Conservation (phyloP, 495 filamentous ascomycete species). For the Amphirosellinia nigrospora region DNA sequence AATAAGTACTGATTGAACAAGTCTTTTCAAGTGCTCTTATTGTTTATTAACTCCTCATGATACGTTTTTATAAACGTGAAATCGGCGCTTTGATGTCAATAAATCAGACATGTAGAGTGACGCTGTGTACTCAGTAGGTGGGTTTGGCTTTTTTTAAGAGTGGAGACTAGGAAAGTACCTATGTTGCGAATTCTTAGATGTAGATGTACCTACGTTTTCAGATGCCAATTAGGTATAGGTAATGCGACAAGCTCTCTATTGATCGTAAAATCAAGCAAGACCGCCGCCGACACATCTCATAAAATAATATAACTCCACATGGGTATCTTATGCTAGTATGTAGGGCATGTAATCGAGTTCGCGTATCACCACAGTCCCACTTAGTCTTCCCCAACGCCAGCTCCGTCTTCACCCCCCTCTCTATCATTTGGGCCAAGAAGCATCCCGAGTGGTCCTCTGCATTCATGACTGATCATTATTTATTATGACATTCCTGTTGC, state of each 20-base stretch:
- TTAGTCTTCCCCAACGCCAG: not conserved
- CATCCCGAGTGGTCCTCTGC: not conserved
- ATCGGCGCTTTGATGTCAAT: not conserved
- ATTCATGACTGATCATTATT: not conserved
- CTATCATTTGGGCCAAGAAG: not conserved
- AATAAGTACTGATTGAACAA: not conserved
- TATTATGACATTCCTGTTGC: not conserved
- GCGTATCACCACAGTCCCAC: not conserved
- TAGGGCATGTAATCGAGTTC: constrained; percentile 1
- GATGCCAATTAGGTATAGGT: not conserved
- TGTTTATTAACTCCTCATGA: not conserved
- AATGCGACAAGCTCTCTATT: not conserved
- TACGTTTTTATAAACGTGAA: not conserved
- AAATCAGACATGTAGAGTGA: not conserved
- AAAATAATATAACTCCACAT: not conserved
- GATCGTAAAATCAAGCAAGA: not conserved
- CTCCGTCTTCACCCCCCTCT: not conserved
- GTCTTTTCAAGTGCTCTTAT: not conserved
- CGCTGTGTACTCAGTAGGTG: not conserved
- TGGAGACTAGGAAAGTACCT: not conserved
- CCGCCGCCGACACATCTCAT: not conserved
- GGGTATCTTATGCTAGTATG: constrained; percentile 21
- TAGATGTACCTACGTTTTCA: not conserved
- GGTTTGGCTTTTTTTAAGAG: not conserved
- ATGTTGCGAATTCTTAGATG: not conserved